Percentiles rank a stretch among this genome's conserved stretches.
Conservation (phyloP, 2,329 filamentous ascomycete genomes). For the Pyrenophora teres region DNA sequence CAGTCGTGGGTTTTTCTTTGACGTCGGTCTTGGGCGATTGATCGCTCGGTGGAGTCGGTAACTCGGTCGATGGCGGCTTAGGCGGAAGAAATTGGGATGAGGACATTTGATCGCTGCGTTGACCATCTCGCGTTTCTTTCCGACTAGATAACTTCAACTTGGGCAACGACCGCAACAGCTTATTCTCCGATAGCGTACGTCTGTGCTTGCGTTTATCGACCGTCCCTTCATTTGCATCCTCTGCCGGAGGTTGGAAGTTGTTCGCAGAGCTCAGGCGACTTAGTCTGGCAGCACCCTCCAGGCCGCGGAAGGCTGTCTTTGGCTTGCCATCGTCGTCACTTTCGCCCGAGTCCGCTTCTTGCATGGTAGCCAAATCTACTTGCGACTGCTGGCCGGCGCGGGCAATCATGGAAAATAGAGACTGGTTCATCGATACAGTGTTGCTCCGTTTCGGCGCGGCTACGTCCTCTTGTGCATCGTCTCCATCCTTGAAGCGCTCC, state of each 20-base stretch:
- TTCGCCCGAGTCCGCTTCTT: slow-evolving; percentile 73
- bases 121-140: slow-evolving; percentile 36
- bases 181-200: slow-evolving; percentile 67
- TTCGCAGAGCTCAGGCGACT: slow-evolving; percentile 44
- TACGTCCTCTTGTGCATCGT: slow-evolving; percentile 65
- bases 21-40: slow-evolving; percentile 13
- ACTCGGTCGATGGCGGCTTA: slow-evolving; percentile 27
- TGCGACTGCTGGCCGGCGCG: slow-evolving; percentile 81
- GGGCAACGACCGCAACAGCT: slow-evolving; percentile 68
- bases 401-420: slow-evolving; percentile 89
- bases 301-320: slow-evolving; percentile 30
- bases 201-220: slow-evolving; percentile 52
- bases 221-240: slow-evolving; percentile 23
- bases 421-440: slow-evolving; percentile 82
- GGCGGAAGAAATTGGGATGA: slow-evolving; percentile 48
- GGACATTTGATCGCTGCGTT: slow-evolving; percentile 57
- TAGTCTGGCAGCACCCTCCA: slow-evolving; percentile 43
- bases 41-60: slow-evolving; percentile 14
- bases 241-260: slow-evolving; percentile 29
- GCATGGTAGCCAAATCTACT: slow-evolving; percentile 81
- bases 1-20: slow-evolving; percentile 29
- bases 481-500: slow-evolving; percentile 62
- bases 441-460: slow-evolving; percentile 58
- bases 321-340: slow-evolving; percentile 61
- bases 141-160: slow-evolving; percentile 53